These are phyloP conservation scores for Solanum boliviense DNA, from an alignment of 257 asterid species.

Conservation along the genomic window DNA sequence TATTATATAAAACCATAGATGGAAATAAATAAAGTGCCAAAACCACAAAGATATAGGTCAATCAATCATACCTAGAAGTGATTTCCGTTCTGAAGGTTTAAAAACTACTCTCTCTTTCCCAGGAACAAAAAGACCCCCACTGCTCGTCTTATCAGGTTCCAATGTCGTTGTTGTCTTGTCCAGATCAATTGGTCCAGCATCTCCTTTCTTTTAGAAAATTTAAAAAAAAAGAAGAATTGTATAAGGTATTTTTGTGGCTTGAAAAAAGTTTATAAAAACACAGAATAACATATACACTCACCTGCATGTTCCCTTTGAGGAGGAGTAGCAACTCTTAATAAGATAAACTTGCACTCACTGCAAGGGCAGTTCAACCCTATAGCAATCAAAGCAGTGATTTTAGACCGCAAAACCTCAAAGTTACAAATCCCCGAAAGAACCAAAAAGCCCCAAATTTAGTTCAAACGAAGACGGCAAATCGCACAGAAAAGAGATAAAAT, in stretches of 20 bases:
- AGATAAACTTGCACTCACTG: background rate
- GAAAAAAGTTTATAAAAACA: background rate
- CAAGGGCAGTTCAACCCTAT: background rate
- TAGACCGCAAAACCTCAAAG: background rate
- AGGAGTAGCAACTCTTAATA: background rate
- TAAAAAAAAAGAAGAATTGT: background rate
- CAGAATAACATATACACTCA: background rate
- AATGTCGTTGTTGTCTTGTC: constrained; percentile 40
- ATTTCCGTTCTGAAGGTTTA: constrained; percentile 55
- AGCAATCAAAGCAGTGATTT: background rate
- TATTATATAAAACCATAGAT: background rate
- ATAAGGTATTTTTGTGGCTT: background rate
- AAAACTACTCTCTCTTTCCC: constrained; percentile 63
- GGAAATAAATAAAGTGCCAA: background rate
- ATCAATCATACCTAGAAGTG: constrained; percentile 46
- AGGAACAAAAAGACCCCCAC: constrained; percentile 55
- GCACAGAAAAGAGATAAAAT: background rate
- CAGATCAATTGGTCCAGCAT: constrained; percentile 22
- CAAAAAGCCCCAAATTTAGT: background rate
- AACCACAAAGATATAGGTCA: background rate
- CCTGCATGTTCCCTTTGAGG: constrained; percentile 6
- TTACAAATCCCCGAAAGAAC: background rate
- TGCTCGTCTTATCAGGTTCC: constrained; percentile 44
- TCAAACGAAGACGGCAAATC: background rate
- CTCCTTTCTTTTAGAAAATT: constrained; percentile 12